These are phyloP conservation scores for Boletus eberwhitei DNA, from an alignment of 768 basidiomycete species.

Conservation along the genomic window DNA sequence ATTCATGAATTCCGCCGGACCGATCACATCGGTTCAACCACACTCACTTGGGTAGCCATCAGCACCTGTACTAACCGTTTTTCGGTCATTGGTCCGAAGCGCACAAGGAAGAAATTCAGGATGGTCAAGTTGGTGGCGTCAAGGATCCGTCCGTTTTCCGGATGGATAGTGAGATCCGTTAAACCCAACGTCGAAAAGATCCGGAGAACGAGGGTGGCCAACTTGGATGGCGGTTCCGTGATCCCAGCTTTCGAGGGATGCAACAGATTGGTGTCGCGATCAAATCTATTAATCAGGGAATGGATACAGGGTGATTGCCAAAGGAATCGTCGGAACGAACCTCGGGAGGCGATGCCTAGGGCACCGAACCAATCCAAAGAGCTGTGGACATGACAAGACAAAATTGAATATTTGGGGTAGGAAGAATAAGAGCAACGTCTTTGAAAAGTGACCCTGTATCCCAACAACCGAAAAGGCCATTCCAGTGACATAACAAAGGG, in stretches of 20 bases:
- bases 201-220: conserved; percentile 55
- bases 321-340: conserved; percentile 39
- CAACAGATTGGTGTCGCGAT: conserved; percentile 70
- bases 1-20: conserved; percentile 3
- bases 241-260: conserved; percentile 72
- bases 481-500: conserved; percentile 94
- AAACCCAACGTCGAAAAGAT: conserved; percentile 62
- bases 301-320: neutral
- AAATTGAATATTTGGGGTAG: conserved; percentile 99
- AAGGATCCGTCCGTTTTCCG: conserved; percentile 53
- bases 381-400: conserved; percentile 86
- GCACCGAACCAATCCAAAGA: conserved; percentile 91
- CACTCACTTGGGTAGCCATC: conserved; percentile 68
- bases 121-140: conserved; percentile 90
- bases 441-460: conserved; percentile 96
- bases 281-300: conserved; percentile 50
- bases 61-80: conserved; percentile 69
- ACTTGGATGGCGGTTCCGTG: conserved; percentile 49
- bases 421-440: conserved; percentile 95
- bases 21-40: neutral
- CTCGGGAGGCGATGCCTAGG: conserved; percentile 92
- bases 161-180: conserved; percentile 57
- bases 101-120: conserved; percentile 78
- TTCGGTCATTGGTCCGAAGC: conserved; percentile 83
- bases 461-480: conserved; percentile 99